A percentile compares a stretch with the other conserved stretches of the same genome.
Evolutionary conservation across 805 yeast genomes (phyloP).

Genomic region (Spencermartinsiella europaea): DNA sequence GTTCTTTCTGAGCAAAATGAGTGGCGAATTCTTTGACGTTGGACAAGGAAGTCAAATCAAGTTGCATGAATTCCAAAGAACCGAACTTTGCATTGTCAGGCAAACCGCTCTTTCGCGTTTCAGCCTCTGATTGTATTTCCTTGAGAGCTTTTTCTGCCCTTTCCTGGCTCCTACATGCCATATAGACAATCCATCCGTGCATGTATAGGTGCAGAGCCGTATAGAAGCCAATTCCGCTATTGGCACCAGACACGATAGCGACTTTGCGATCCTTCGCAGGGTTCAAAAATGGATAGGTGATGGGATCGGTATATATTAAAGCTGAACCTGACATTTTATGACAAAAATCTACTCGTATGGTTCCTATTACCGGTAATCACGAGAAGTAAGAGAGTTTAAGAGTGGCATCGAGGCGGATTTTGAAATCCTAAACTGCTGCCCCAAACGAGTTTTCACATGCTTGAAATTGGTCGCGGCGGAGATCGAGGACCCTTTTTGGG

Average conservation of each 20-base stretch:
- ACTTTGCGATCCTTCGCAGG: conserved; percentile 53
- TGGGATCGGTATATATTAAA: conserved; percentile 33
- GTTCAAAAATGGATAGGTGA: conserved; percentile 54
- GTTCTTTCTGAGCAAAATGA: conserved; percentile 14
- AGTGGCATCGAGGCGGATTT: no score
- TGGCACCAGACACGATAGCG: conserved; percentile 77
- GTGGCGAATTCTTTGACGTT: conserved; percentile 10
- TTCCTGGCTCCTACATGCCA: conserved; percentile 62
- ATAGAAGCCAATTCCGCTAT: conserved; percentile 74
- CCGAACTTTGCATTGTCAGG: conserved; percentile 11
- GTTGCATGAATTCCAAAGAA: conserved; percentile 8
- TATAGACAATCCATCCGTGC: conserved; percentile 72
- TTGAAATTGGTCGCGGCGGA: no score
- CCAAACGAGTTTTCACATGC: no score
- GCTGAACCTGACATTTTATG: no score
- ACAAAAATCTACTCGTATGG: no score
- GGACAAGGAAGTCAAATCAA: conserved; percentile 17
- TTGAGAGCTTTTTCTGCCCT: conserved; percentile 54
- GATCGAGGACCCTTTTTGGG: no score
- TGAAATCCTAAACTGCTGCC: no score
- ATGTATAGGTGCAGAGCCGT: conserved; percentile 69
- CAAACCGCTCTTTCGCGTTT: conserved; percentile 19
- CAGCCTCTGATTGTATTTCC: conserved; percentile 53
- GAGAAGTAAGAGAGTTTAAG: no score
- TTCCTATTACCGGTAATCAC: no score